Base-by-base conservation (phyloP, 257 asterid species). In the Penstemon eatonii region DNA sequence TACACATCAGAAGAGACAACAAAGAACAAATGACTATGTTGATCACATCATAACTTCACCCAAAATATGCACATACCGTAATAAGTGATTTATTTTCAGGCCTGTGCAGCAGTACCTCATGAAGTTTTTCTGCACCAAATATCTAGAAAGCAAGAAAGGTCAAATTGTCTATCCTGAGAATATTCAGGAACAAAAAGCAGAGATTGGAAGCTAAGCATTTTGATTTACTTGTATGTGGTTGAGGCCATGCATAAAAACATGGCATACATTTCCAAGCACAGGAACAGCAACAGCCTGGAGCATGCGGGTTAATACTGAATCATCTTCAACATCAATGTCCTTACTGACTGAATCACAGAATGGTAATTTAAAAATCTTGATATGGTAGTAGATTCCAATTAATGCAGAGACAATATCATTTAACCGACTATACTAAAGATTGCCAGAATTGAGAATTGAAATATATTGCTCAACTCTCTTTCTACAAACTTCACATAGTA, bases 171-270 rank as follows among this genome's bases (percentile, higher is more conserved):
- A 59, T 38, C 54, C 62, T 38, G 13, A 64, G 18, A 59, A 62
- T 12, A 60, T 56, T 39, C 54, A 39, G 39, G 51, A 57, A 69
- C 18, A 42, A 39, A 56, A 4, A 15, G 66, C 53, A 7, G 49
- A 19, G 12, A 11, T 15, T 15, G 12, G 56, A 57, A 33, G 40
- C 6, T n/a, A 7, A 49, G 43, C 36, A 43, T 58, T 36, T 55
- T 46, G 49, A 39, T 42, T 59, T 66, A 85, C 98, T 84, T 91
- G 98, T 50, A 91, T 78, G 59, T 77, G 86, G 75, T 91, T 91
- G 72, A 91, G 82, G 52, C 98, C 98, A 77, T 91, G 98, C 98
- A 91, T 91, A 73, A 91, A 91, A 76, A 89, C 94, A 72, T 91
- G 95, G 75, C 96, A 91, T 71, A 87, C 90, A 79, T 91, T 89